phyloP scores from a whole-genome alignment of 441 rosid species.

The Populus hybrid region DNA sequence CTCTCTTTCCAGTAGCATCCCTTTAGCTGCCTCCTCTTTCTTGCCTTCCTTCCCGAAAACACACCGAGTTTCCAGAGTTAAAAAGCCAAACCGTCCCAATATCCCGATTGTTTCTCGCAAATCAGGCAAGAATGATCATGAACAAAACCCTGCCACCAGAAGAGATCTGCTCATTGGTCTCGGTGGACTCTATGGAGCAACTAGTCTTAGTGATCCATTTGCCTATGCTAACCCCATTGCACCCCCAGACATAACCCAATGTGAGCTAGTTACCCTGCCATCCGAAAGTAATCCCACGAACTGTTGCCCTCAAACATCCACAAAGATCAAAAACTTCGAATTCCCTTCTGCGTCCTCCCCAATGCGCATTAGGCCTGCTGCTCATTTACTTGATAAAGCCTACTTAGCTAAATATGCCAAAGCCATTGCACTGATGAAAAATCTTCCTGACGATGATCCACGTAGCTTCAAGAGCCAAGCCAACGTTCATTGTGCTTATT shows the following conservation, averaged over 20 bases:
- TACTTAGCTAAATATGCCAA: constrained; percentile 48
- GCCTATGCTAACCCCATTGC: constrained; percentile 37
- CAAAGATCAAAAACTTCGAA: constrained; percentile 41
- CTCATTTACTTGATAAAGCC: constrained; percentile 37
- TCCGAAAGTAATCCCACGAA: constrained; percentile 27
- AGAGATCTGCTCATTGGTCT: constrained; percentile 50
- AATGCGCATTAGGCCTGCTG: constrained; percentile 43
- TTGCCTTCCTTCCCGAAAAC: constrained; percentile 13
- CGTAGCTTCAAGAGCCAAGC: constrained; percentile 61
- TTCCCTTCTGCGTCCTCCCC: constrained; percentile 28
- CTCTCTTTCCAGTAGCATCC: constrained; percentile 10
- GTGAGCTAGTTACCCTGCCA: constrained; percentile 40
- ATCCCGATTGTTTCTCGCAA: constrained; percentile 26
- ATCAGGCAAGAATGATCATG: constrained; percentile 16
- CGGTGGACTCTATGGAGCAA: constrained; percentile 24
- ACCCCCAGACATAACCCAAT: constrained; percentile 24
- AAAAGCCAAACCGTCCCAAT: background rate
- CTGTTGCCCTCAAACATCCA: constrained; percentile 56
- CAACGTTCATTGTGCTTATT: constrained; percentile 61
- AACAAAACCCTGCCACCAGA: constrained; percentile 25
- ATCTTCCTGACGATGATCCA: constrained; percentile 57
- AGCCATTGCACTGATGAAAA: constrained; percentile 60
- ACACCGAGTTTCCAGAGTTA: constrained; percentile 13
- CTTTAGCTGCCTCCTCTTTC: constrained; percentile 2
- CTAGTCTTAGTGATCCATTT: background rate